phyloP scores from a whole-genome alignment of 192 early-diverging fungal species.

The Lunasporangiospora selenospora region DNA sequence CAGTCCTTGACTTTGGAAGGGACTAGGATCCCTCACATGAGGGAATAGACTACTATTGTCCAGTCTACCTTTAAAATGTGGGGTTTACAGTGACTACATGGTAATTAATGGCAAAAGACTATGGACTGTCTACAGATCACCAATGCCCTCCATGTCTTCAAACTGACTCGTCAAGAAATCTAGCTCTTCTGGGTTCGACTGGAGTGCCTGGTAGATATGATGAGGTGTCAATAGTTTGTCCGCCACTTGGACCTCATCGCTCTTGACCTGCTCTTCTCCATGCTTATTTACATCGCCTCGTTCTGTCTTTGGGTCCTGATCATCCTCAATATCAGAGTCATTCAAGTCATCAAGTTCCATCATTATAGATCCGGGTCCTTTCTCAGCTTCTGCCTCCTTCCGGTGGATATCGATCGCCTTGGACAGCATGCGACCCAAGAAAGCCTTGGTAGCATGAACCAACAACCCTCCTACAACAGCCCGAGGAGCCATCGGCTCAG shows the following conservation, averaged over 20 bases:
- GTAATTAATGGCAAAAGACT: no score
- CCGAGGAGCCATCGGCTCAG: constrained; percentile 52
- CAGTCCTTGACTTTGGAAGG: no score
- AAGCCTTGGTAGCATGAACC: constrained; percentile 55
- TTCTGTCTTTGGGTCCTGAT: no score
- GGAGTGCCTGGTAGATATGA: constrained; percentile 59
- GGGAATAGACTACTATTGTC: no score
- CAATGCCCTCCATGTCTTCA: constrained; percentile 46
- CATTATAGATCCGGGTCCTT: constrained; percentile 25
- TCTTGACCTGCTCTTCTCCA: neutral
- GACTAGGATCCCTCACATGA: no score
- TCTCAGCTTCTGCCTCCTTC: constrained; percentile 36
- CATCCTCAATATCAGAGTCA: constrained; percentile 29
- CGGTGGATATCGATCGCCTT: constrained; percentile 50
- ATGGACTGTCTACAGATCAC: no score
- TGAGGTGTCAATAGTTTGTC: constrained; percentile 58
- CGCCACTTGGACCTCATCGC: constrained; percentile 7
- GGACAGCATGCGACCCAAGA: constrained; percentile 51
- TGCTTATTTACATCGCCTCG: no score
- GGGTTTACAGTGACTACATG: no score
- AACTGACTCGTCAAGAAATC: constrained; percentile 58
- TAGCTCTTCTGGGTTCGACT: constrained; percentile 44
- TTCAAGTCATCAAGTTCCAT: constrained; percentile 39
- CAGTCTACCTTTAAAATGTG: no score
- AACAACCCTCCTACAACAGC: constrained; percentile 57